Conservation (phyloP, 2,329 filamentous ascomycete genomes). For the Ceratocystis huliohia region DNA sequence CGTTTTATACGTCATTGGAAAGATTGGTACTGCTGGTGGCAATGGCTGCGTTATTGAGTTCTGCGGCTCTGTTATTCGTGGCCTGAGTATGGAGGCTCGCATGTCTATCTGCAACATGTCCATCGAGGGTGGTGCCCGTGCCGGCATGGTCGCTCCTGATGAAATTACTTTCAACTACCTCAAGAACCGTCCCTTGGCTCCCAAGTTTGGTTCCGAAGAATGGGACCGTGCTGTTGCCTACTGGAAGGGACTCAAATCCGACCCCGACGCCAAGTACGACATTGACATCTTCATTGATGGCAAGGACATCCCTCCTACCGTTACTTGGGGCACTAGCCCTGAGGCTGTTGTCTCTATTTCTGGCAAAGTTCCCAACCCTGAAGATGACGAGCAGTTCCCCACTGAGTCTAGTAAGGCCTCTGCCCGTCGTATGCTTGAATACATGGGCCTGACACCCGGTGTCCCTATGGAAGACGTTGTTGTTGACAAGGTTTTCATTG, state of each 20-base stretch:
- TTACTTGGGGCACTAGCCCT: constrained; percentile 94
- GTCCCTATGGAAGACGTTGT: constrained; percentile 84
- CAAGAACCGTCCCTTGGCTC: constrained; percentile 78
- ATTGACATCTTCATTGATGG: constrained; percentile 78
- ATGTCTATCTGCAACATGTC: constrained; percentile 99
- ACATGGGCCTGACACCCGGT: constrained; percentile 84
- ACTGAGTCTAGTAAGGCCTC: constrained; percentile 68
- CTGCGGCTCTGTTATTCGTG: constrained; percentile 83
- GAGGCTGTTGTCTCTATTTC: constrained; percentile 95
- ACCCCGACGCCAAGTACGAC: constrained; percentile 81
- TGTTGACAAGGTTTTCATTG: constrained; percentile 95
- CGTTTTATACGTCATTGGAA: constrained; percentile 80
- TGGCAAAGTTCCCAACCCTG: constrained; percentile 76
- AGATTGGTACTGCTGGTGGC: constrained; percentile 89
- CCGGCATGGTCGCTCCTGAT: constrained; percentile 93
- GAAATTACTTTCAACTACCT: constrained; percentile 91
- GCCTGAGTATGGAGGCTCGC: constrained; percentile 85
- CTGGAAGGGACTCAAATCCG: constrained; percentile 77
- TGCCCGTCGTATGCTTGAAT: constrained; percentile 73
- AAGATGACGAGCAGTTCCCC: constrained; percentile 50
- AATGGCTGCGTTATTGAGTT: constrained; percentile 94
- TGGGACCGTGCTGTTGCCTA: constrained; percentile 82
- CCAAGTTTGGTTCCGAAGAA: constrained; percentile 68
- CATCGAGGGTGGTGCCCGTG: constrained; percentile 87
- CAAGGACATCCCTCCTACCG: constrained; percentile 84